These are phyloP conservation scores for Didymosphaeria variabile DNA, from an alignment of 2,329 filamentous ascomycete species.

Conservation along the genomic window DNA sequence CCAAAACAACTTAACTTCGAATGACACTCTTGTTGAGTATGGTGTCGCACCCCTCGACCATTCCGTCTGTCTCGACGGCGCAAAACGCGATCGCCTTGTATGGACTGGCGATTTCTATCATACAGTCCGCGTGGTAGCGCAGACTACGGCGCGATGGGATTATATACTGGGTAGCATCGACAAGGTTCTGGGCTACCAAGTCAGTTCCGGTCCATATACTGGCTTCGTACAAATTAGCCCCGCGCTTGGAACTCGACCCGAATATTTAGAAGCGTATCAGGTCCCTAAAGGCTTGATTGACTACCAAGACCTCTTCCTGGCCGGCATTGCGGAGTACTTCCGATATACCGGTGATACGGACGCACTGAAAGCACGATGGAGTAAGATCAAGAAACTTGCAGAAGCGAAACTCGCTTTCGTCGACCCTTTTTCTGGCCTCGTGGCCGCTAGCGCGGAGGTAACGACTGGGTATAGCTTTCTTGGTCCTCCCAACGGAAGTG, in stretches of 20 bases:
- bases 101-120: conserved; percentile 57
- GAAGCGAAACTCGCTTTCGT: too few relatives aligned
- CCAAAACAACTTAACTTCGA: conserved; percentile 38
- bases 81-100: conserved; percentile 54
- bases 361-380: too few relatives aligned
- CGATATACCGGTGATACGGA: too few relatives aligned
- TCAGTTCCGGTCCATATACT: conserved; percentile 13
- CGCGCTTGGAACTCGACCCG: conserved; percentile 16
- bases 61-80: conserved; percentile 54
- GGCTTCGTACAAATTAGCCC: conserved; percentile 24
- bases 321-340: too few relatives aligned
- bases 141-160: conserved; percentile 49
- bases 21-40: conserved; percentile 49
- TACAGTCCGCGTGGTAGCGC: conserved; percentile 49
- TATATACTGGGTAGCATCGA: conserved; percentile 47
- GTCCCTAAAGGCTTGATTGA: too few relatives aligned
- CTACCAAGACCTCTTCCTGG: too few relatives aligned
- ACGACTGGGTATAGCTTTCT: too few relatives aligned
- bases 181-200: conserved; percentile 35
- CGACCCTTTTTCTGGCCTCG: too few relatives aligned
- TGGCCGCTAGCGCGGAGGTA: too few relatives aligned
- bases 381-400: too few relatives aligned
- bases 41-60: conserved; percentile 44
- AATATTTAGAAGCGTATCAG: conserved; percentile 9
- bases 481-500: too few relatives aligned